A percentile compares a stretch with the other conserved stretches of the same genome.
Conservation (phyloP, 768 basidiomycete genomes). For the Rhizopogon vesiculosus region DNA sequence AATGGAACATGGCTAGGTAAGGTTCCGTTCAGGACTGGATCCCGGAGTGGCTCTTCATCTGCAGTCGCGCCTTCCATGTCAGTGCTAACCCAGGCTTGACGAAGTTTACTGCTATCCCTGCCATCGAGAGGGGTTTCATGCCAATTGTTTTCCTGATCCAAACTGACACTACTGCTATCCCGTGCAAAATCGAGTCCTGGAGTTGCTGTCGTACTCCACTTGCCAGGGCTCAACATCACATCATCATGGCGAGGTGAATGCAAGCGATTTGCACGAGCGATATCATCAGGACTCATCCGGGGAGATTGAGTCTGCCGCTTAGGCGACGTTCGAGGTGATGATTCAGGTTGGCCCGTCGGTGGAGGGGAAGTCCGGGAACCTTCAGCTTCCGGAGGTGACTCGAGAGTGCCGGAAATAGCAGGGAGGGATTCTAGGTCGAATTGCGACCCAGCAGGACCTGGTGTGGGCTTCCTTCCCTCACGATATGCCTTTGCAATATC, state of each 20-base stretch:
- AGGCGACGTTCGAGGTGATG: background rate
- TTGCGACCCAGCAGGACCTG: constrained; percentile 65
- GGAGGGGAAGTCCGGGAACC: constrained; percentile 23
- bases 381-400: constrained; percentile 13
- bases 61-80: constrained; percentile 34
- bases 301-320: constrained; percentile 31
- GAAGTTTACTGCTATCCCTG: constrained; percentile 14
- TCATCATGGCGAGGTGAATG: constrained; percentile 23
- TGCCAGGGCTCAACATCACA: constrained; percentile 42
- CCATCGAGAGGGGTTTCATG: constrained; percentile 25
- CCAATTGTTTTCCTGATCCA: constrained; percentile 20
- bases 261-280: constrained; percentile 24
- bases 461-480: constrained; percentile 81
- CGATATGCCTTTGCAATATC: constrained; percentile 93
- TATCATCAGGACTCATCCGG: constrained; percentile 21
- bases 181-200: constrained; percentile 46
- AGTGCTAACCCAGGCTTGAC: constrained; percentile 36
- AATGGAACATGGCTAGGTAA: constrained; percentile 12
- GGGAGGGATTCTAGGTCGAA: constrained; percentile 17
- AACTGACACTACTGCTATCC: constrained; percentile 10
- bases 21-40: constrained; percentile 9
- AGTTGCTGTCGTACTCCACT: constrained; percentile 76
- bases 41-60: constrained; percentile 22
- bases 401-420: constrained; percentile 5
- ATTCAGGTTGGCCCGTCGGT: constrained; percentile 19